A percentile compares a stretch with the other conserved stretches of the same genome.
phyloP scores from a whole-genome alignment of 1,284 basidiomycete species.

The Irpex rosettiformis region DNA sequence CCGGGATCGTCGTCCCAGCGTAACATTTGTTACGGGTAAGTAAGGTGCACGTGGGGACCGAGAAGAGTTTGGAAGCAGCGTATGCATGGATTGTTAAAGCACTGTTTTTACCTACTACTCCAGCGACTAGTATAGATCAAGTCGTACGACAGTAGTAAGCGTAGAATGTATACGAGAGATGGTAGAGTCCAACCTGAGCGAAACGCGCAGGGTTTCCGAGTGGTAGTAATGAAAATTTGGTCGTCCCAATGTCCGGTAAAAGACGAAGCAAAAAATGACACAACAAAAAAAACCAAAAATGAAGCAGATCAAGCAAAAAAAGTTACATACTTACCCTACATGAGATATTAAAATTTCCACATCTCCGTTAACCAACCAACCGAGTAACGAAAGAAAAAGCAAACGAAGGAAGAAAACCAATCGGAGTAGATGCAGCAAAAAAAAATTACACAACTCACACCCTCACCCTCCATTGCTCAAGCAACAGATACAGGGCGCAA shows the following conservation, averaged over 20 bases:
- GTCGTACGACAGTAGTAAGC: not conserved
- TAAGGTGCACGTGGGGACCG: not conserved
- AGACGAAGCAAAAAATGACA: not conserved
- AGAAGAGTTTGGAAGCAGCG: not conserved
- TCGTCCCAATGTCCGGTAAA: not conserved
- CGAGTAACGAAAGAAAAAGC: not conserved
- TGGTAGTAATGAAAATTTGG: not conserved
- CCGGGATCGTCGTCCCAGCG: no score
- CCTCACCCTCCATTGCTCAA: conserved; percentile 21
- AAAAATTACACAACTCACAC: not conserved
- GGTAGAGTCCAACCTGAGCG: not conserved
- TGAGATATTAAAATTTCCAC: not conserved
- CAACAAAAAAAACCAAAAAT: not conserved
- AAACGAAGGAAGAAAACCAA: not conserved
- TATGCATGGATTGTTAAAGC: not conserved
- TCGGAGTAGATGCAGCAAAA: not conserved
- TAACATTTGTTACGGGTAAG: not conserved
- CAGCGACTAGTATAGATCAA: not conserved
- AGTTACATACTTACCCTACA: not conserved
- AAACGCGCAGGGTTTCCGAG: not conserved
- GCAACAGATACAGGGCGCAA: conserved; percentile 45
- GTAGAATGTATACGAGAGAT: not conserved
- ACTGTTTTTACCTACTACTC: not conserved
- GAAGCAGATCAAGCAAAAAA: not conserved
- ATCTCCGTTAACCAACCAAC: not conserved